Percentiles rank a stretch among this genome's conserved stretches.
These are phyloP conservation scores for Jaltomata sinuosa DNA, from an alignment of 257 asterid species.

Conservation along the genomic window DNA sequence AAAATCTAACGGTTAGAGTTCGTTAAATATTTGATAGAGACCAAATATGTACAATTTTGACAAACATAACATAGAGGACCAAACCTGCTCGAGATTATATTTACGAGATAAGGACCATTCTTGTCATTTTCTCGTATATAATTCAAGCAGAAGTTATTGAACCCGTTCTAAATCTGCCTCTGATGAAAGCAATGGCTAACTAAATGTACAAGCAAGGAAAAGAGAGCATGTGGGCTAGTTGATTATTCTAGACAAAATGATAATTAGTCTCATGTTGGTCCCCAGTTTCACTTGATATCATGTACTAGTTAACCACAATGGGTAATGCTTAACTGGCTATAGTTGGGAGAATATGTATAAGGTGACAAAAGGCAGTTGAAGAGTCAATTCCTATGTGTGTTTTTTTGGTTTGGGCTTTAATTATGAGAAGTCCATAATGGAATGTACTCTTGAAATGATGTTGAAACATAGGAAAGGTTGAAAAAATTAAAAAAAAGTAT, in stretches of 20 bases:
- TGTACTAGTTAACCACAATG: neutral
- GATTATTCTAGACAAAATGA: slow-evolving; percentile 33
- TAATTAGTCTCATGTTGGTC: slow-evolving; percentile 21
- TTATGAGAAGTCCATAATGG: neutral
- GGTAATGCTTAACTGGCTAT: slow-evolving; percentile 1
- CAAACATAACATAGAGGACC: neutral
- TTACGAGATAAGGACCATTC: neutral
- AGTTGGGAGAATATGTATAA: neutral
- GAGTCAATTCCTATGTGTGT: neutral
- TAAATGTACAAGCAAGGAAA: neutral
- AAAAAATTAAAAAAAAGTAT: neutral
- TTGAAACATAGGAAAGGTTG: neutral
- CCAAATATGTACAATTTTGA: no score
- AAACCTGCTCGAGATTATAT: neutral
- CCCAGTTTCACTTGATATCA: neutral
- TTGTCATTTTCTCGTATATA: neutral
- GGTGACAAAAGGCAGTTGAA: neutral
- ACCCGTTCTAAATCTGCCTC: neutral
- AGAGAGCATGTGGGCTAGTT: slow-evolving; percentile 14
- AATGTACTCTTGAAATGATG: neutral
- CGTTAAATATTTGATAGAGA: no score
- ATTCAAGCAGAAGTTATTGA: neutral
- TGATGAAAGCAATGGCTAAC: neutral
- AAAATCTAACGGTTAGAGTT: no score
- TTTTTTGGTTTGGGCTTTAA: neutral